Conservation (phyloP, 148 eudicot species). For the Limonium bicolor region DNA sequence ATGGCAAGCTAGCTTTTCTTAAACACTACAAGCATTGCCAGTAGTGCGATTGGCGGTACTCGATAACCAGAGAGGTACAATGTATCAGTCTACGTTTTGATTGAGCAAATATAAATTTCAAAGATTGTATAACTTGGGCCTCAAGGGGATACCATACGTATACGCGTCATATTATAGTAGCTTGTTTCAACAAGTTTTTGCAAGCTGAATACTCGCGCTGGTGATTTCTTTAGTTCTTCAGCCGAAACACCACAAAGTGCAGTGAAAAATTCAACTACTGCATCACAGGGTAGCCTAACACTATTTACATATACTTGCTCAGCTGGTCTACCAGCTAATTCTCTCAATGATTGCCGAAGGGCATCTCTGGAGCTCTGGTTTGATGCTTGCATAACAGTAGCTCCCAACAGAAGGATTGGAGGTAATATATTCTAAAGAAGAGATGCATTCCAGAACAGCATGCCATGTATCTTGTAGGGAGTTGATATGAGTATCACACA, state of each 20-base stretch:
- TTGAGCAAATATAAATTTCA: no score
- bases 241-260: constrained; percentile 91
- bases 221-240: constrained; percentile 77
- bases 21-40: no score
- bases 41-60: no score
- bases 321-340: constrained; percentile 78
- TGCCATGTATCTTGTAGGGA: constrained; percentile 95
- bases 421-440: constrained; percentile 73
- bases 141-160: constrained; percentile 72
- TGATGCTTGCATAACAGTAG: constrained; percentile 86
- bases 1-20: no score
- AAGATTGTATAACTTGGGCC: no score
- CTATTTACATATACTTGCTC: constrained; percentile 91
- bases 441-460: constrained; percentile 88
- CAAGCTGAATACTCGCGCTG: constrained; percentile 95
- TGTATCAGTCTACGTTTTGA: no score
- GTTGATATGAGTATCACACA: constrained; percentile 64
- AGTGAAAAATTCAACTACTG: constrained; percentile 93
- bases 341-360: constrained; percentile 71
- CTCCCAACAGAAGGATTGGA: constrained; percentile 71
- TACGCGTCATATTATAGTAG: constrained; percentile 98
- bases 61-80: no score
- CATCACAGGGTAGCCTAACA: constrained; percentile 79
- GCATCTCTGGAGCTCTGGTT: constrained; percentile 94
- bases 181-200: constrained; percentile 98